Base-by-base conservation (phyloP, 1,284 basidiomycete genomes). In the Papiliotrema nemorosa region DNA sequence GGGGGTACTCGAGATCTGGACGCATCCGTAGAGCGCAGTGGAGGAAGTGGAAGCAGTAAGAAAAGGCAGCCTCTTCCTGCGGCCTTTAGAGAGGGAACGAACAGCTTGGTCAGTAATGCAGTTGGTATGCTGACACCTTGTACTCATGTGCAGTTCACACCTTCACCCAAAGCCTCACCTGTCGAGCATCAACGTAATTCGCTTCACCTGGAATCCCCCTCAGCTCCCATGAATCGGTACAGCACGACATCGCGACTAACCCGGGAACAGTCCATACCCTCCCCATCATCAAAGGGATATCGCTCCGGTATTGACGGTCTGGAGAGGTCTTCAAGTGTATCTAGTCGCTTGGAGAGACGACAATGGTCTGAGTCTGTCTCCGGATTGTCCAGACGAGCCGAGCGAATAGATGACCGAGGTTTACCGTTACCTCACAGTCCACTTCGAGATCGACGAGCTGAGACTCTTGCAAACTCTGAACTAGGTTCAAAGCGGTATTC, bases 11-110 rank as follows among this genome's bases (percentile, higher is more conserved):
- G 9, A 39, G 16, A 13, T 39, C 16, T n/a, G 7, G 36, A 44
- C 16, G 49, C 56, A 18, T 33, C 44, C 24, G 60, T 31, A 31
- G 21, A 64, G 16, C 37, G 52, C 16, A 64, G 62, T 38, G 60
- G 62, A 9, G 59, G 64, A n/a, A 64, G 62, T 39, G 46, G 44
- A 13, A 55, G 59, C 3, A 64, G 58, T 25, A 53, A 57, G 40
- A 53, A 49, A 18, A 47, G 69, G 38, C 64, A 64, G 33, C 54
- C 58, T 4, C 50, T 72, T 5, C 70, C 70, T 0, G 29, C 56
- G 6, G 66, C 70, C 22, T 72, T 70, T 41, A 54, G 64, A 21
- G 53, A 57, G 37, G 62, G 55, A 14, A 48, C 31, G 9, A 27
- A 16, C n/a, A 48, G 61, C 16, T 46, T 66, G 34, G 69, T 71